phyloP scores from a whole-genome alignment of 106 monocot species.

The Amphibolis antarctica region DNA sequence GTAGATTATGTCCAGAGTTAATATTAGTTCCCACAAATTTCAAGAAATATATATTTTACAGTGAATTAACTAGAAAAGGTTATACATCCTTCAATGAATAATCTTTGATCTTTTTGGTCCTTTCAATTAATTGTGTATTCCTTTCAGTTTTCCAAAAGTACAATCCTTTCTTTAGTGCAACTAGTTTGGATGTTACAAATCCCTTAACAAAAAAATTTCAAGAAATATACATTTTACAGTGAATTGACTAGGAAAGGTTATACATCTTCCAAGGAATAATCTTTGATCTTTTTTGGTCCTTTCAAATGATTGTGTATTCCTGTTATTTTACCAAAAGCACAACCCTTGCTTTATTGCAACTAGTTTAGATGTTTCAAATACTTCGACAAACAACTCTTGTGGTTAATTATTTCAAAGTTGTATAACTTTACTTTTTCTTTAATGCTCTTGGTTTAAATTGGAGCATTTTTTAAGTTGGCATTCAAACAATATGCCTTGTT shows the following conservation, averaged over 20 bases:
- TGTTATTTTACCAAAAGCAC: slow-evolving; percentile 63
- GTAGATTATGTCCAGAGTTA: slow-evolving; percentile 76
- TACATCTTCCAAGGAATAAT: slow-evolving; percentile 1
- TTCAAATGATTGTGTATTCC: slow-evolving; percentile 3
- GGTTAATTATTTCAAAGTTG: too few relatives aligned
- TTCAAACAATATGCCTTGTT: too few relatives aligned
- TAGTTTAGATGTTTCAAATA: too few relatives aligned
- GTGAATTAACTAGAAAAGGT: slow-evolving; percentile 93
- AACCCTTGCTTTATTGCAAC: slow-evolving; percentile 74
- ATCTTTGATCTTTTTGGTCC: slow-evolving; percentile 1
- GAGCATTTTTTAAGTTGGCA: too few relatives aligned
- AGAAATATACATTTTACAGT: slow-evolving; percentile 82
- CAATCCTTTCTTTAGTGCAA: slow-evolving; percentile 71
- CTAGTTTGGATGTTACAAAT: too few relatives aligned
- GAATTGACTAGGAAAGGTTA: slow-evolving; percentile 85
- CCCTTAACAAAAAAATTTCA: too few relatives aligned
- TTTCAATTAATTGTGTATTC: slow-evolving; percentile 5
- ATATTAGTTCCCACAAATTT: slow-evolving; percentile 84
- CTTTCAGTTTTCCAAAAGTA: slow-evolving; percentile 65
- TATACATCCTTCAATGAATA: slow-evolving; percentile 3
- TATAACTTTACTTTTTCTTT: too few relatives aligned
- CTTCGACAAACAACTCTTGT: too few relatives aligned
- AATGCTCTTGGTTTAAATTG: too few relatives aligned
- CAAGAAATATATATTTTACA: slow-evolving; percentile 74
- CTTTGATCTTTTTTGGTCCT: slow-evolving; percentile 2